Evolutionary conservation across 805 yeast species (phyloP), one percentile per base, ranked within the genome.

Genomic region (Naumovozyma baii): DNA sequence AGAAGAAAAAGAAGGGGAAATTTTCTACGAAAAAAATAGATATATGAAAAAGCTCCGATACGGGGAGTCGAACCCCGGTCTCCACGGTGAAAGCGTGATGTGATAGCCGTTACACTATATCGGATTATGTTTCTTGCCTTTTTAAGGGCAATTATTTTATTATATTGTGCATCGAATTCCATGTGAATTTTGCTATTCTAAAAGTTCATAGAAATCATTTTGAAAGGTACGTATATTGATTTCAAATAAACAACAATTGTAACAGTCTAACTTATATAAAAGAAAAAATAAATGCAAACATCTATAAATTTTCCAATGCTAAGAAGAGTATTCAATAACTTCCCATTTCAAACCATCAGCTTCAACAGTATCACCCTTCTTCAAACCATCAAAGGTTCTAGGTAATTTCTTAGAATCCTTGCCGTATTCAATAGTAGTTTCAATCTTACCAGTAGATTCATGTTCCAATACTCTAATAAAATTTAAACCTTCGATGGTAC

Each of bases 61-160:
- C 52, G 50, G 51, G 51, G 53, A 49, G 53, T 49, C 51, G 53
- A 49, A 49, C 53, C 51, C 53, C 48, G 53, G 51, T 49, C 51
- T 47, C 51, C 51, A 47, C 51, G 51, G 53, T 49, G 53, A 49
- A 49, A 49, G 51, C 53, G 54, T 46, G 54, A 44, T 48, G 52
- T 50, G 52, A 48, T 50, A 48, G 54, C 54, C 54, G 54, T 50
- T 50, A 50, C 54, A 50, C 54, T 48, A 50, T 47, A 50, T 50
- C 52, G 52, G 52, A 48, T 38, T 18, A 14, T 18, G 25, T n/a
- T 31, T 29, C 13, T 10, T 20, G 16, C 10, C 10, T 22, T 22
- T 22, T 22, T n/a, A n/a, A n/a, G n/a, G n/a, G n/a, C n/a, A n/a
- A n/a, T n/a, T n/a, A n/a, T n/a, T n/a, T n/a, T n/a, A n/a, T n/a